Evolutionary conservation across 371 early-diverging fungal genomes (phyloP), one percentile per base, ranked within the genome.

Genomic region (Rhizopus sp.): DNA sequence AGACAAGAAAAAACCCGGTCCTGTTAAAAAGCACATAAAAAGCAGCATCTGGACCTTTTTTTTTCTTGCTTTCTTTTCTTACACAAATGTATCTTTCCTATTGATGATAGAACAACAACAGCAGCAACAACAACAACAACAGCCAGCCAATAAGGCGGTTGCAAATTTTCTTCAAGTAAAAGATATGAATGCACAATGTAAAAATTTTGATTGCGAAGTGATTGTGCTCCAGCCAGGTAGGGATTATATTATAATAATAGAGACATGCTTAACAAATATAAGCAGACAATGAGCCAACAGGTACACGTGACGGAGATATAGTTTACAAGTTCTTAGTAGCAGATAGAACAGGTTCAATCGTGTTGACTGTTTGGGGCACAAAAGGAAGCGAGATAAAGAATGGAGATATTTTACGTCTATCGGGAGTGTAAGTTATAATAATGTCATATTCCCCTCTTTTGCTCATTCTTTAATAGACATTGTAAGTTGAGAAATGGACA

Each of bases 381-480:
- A 60, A 57, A 34, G 86, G 83, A 12, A 55, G 57, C 34, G 61
- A 48, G 44, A 72, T 86, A 17, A 67, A 65, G 29, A 66, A 56
- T 51, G 86, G 86, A 12, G 85, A 86, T 56, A 83, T 86, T 35
- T 49, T 86, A 12, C 69, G 75, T 10, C 69, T 86, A 4, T 66
- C 70, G 23, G 79, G 79, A 52, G 80, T 68, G 81, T 78, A 77
- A 73, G 70, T 49, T n/a, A 29, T 8, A 31, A 29, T 50, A 2
- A 29, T 30, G 35, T 45, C 13, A 31, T 5, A 58, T 30, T 37
- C 2, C 29, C 12, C 1, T 29, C 34, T 38, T 35, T 37, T 2
- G 32, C 33, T 16, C 15, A 48, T 40, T 40, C 1, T 53, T 7
- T 30, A 23, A 33, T 53, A 70, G 70, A 5, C 63, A 64, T 33